phyloP scores from a whole-genome alignment of 2,329 filamentous ascomycete species.

The Tolypocladium paradoxum region DNA sequence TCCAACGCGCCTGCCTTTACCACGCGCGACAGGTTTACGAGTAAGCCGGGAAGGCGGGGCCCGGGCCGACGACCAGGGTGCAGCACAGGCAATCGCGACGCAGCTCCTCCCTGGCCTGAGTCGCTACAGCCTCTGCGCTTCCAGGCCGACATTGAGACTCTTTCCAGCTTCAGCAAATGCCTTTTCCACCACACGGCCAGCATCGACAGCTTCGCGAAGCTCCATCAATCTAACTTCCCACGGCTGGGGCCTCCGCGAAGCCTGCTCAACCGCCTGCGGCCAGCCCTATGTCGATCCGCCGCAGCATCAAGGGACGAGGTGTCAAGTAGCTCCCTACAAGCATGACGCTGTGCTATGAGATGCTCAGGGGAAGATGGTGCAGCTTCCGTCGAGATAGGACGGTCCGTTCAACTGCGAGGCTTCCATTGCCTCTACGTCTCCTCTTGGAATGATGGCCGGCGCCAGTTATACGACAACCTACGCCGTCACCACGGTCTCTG shows the following conservation, averaged over 20 bases:
- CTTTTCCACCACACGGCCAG: not conserved
- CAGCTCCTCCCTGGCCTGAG: not conserved
- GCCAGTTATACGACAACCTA: too few species aligned
- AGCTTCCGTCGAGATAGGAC: not conserved
- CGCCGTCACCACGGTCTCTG: too few species aligned
- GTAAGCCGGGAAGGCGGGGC: not conserved
- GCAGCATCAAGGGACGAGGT: not conserved
- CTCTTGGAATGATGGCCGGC: not conserved
- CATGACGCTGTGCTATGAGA: not conserved
- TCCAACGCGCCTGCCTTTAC: conserved; percentile 9
- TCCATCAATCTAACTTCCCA: not conserved
- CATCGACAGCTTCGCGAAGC: not conserved
- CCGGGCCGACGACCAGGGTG: not conserved
- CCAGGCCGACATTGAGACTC: too few species aligned
- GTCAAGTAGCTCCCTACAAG: not conserved
- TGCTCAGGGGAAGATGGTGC: not conserved
- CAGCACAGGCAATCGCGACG: not conserved
- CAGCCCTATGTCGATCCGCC: not conserved
- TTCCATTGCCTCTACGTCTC: not conserved
- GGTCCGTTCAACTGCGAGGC: not conserved
- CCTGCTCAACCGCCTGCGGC: not conserved
- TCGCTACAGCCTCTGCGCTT: too few species aligned
- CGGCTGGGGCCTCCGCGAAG: not conserved
- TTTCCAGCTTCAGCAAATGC: not conserved
- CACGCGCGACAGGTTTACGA: conserved; percentile 1